Conservation (phyloP, 1,139 yeast species). For the Diutina sp. region DNA sequence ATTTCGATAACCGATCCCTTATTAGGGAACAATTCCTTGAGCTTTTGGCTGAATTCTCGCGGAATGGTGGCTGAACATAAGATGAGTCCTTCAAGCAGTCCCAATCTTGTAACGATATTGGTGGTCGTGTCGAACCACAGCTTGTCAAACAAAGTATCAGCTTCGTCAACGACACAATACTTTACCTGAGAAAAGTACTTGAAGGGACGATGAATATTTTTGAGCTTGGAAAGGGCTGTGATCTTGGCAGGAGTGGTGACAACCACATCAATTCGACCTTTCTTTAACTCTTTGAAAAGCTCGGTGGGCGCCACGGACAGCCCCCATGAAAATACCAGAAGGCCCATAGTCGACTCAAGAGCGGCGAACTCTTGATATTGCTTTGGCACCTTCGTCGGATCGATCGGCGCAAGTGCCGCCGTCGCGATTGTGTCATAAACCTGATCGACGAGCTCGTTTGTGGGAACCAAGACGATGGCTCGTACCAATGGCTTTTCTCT, state of each 20-base stretch:
- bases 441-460: conserved; percentile 80
- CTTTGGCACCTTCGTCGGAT: conserved; percentile 4
- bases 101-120: conserved; percentile 37
- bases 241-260: conserved; percentile 77
- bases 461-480: conserved; percentile 70
- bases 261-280: conserved; percentile 57
- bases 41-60: conserved; percentile 52
- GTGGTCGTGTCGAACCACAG: conserved; percentile 68
- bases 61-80: conserved; percentile 92
- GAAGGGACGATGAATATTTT: conserved; percentile 34
- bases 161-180: conserved; percentile 81
- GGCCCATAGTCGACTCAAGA: conserved; percentile 16
- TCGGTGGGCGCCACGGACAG: conserved; percentile 35
- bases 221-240: conserved; percentile 29
- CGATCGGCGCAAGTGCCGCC: conserved; percentile 18
- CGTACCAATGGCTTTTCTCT: conserved; percentile 35
- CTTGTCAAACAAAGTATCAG: conserved; percentile 82
- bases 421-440: conserved; percentile 42
- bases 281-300: conserved; percentile 32
- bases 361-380: conserved; percentile 10
- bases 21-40: conserved; percentile 52
- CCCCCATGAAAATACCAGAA: conserved; percentile 49
- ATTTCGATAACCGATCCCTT: conserved; percentile 39
- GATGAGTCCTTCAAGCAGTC: conserved; percentile 47
- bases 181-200: conserved; percentile 32